Conservation (phyloP, 441 rosid species). For the Metrosideros polymorpha region DNA sequence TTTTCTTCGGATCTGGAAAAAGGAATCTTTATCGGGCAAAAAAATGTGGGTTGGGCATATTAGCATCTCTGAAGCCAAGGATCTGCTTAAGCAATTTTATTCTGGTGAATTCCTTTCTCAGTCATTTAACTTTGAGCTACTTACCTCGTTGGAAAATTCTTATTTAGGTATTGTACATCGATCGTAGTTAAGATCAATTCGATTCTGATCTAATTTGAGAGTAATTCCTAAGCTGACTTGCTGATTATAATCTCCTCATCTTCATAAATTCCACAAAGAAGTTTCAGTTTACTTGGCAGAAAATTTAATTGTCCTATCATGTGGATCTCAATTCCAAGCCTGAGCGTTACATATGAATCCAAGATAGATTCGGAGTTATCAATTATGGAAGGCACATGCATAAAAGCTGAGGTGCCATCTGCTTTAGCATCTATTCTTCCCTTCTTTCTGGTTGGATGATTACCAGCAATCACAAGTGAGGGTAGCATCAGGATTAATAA, state of each 20-base stretch:
- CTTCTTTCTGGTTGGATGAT: not conserved
- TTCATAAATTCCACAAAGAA: not conserved
- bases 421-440: not conserved
- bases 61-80: not conserved
- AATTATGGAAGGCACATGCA: not conserved
- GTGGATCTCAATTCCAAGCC: not conserved
- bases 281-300: not conserved
- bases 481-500: not conserved
- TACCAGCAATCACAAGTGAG: not conserved
- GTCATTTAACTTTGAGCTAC: not conserved
- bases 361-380: not conserved
- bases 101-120: not conserved
- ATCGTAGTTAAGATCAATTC: not conserved
- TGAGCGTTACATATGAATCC: not conserved
- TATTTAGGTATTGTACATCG: not conserved
- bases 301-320: not conserved
- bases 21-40: not conserved
- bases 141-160: not conserved
- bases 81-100: not conserved
- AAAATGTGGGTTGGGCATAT: not conserved
- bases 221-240: not conserved
- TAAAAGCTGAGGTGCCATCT: not conserved
- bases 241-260: not conserved
- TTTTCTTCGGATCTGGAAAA: not conserved
- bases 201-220: not conserved